Percentiles rank a stretch among this genome's conserved stretches.
phyloP scores from a whole-genome alignment of 192 early-diverging fungal genomes.

The Chytriomyces confervae region DNA sequence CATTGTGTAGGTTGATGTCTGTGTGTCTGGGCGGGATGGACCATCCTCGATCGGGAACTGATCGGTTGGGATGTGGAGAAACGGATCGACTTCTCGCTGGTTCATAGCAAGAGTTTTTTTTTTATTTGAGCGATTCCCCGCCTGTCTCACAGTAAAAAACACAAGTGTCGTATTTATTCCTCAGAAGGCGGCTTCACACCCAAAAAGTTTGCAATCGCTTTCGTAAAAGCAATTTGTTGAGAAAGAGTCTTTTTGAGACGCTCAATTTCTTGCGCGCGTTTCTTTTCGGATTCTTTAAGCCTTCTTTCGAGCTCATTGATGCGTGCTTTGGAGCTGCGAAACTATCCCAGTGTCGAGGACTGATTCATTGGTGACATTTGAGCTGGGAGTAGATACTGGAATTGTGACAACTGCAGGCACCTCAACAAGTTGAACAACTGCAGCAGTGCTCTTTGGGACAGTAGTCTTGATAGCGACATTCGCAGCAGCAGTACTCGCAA shows the following conservation, averaged over 20 bases:
- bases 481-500: background rate
- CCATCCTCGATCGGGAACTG: too few species aligned
- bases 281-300: background rate
- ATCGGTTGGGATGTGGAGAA: too few species aligned
- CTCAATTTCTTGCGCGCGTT: background rate
- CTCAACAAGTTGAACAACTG: background rate
- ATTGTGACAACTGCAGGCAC: background rate
- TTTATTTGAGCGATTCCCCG: too few species aligned
- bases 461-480: background rate
- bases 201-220: background rate
- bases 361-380: constrained; percentile 37
- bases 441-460: background rate
- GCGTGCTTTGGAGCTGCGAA: background rate
- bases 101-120: too few species aligned
- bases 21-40: too few species aligned
- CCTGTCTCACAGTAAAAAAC: too few species aligned
- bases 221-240: background rate
- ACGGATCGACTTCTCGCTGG: too few species aligned
- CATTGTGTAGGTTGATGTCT: too few species aligned
- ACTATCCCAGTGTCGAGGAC: constrained; percentile 43
- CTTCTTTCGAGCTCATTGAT: background rate
- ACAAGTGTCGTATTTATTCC: too few species aligned
- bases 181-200: background rate
- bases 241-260: background rate
- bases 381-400: background rate